Conservation (phyloP, 2,329 filamentous ascomycete genomes). For the Nigrospora osmanthi region DNA sequence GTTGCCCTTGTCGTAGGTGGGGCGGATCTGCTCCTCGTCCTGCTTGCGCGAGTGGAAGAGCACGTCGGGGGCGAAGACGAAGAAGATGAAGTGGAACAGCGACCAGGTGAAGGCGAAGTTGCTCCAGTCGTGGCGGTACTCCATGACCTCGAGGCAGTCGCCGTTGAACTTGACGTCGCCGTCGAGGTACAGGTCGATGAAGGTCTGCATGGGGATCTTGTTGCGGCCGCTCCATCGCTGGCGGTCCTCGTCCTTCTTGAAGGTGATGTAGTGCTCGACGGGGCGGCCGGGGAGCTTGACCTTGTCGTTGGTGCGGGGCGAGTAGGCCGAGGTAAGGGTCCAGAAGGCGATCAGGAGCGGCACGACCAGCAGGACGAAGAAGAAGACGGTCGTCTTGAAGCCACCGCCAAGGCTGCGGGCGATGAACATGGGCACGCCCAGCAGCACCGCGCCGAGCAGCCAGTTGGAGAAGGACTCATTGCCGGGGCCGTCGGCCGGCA, state of each 20-base stretch:
- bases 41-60: slow-evolving; percentile 85
- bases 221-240: slow-evolving; percentile 63
- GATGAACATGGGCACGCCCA: slow-evolving; percentile 66
- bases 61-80: slow-evolving; percentile 75
- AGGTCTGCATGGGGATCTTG: slow-evolving; percentile 83
- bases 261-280: slow-evolving; percentile 79
- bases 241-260: slow-evolving; percentile 52
- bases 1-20: slow-evolving; percentile 91
- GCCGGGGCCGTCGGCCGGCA: slow-evolving; percentile 78
- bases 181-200: slow-evolving; percentile 93
- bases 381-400: slow-evolving; percentile 77
- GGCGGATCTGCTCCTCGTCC: slow-evolving; percentile 92
- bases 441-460: slow-evolving; percentile 60
- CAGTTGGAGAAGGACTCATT: slow-evolving; percentile 79
- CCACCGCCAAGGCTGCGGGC: slow-evolving; percentile 76
- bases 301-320: slow-evolving; percentile 85
- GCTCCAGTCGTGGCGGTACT: slow-evolving; percentile 92
- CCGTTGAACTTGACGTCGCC: slow-evolving; percentile 89
- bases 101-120: slow-evolving; percentile 79
- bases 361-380: slow-evolving; percentile 65
- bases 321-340: slow-evolving; percentile 67
- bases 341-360: slow-evolving; percentile 76
- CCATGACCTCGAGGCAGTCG: slow-evolving; percentile 75
- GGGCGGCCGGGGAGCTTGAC: slow-evolving; percentile 73
- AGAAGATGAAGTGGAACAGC: slow-evolving; percentile 78